Evolutionary conservation across 352 stramenopile genomes (phyloP).

Genomic region (Pythium aquatile): DNA sequence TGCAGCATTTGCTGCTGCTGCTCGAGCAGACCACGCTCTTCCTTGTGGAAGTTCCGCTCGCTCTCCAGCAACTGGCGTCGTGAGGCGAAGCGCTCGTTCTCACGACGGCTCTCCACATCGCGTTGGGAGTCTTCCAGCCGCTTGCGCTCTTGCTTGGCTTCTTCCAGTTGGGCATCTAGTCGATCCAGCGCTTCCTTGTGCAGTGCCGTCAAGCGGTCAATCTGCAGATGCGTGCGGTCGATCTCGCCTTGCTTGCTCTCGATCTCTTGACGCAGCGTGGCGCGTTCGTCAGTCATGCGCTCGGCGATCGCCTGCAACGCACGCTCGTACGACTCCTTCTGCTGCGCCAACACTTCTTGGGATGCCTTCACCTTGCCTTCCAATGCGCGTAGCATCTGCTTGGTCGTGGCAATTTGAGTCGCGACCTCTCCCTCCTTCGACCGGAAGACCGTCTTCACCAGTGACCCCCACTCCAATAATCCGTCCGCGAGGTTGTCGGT

Average conservation of each 20-base stretch:
- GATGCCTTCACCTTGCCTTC: conserved; percentile 59
- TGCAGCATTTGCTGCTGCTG: conserved; percentile 60
- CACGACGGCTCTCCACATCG: conserved; percentile 39
- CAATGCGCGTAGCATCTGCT: conserved; percentile 46
- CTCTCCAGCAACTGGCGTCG: conserved; percentile 57
- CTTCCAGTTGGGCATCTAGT: conserved; percentile 49
- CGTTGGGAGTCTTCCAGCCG: conserved; percentile 38
- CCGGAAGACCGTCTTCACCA: conserved; percentile 52
- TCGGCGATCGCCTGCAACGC: conserved; percentile 55
- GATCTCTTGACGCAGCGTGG: conserved; percentile 51
- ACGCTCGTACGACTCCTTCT: conserved; percentile 64
- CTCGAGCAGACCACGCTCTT: conserved; percentile 67
- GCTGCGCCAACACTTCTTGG: conserved; percentile 55
- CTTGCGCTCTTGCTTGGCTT: conserved; percentile 57
- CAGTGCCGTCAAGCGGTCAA: conserved; percentile 50
- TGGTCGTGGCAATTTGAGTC: conserved; percentile 36
- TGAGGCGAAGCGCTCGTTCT: conserved; percentile 48
- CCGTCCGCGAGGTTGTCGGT: conserved; percentile 48
- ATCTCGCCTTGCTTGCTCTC: conserved; percentile 56
- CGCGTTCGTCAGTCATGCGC: conserved; percentile 47
- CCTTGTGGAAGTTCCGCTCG: conserved; percentile 61
- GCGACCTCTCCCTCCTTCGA: conserved; percentile 39
- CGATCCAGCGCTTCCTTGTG: conserved; percentile 61
- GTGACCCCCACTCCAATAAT: conserved; percentile 52
- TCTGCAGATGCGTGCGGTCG: conserved; percentile 49